Percentiles rank a stretch among this genome's conserved stretches.
phyloP scores from a whole-genome alignment of 2,329 filamentous ascomycete species.

The Fusarium sp. region DNA sequence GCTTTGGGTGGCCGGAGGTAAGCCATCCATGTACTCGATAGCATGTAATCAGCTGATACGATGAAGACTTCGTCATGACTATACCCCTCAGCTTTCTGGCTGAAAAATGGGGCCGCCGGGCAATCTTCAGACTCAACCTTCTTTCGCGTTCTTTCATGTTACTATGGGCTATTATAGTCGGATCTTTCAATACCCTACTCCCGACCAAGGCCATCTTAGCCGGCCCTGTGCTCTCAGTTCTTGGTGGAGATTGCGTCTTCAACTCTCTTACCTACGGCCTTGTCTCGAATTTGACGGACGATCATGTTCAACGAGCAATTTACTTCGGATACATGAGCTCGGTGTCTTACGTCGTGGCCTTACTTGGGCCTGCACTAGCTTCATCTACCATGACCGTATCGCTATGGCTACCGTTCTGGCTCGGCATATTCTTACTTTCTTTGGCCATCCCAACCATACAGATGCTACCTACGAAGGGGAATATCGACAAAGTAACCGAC shows the following conservation, averaged over 20 bases:
- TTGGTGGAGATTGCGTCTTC: slow-evolving; percentile 60
- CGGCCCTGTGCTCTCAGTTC: slow-evolving; percentile 53
- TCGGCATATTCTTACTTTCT: slow-evolving; percentile 25
- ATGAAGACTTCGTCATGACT: slow-evolving; percentile 57
- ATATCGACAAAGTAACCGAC: background rate
- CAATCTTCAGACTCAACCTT: slow-evolving; percentile 55
- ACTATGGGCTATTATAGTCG: slow-evolving; percentile 36
- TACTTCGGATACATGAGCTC: slow-evolving; percentile 62
- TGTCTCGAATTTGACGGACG: slow-evolving; percentile 54
- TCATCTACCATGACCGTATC: slow-evolving; percentile 54
- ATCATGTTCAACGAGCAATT: slow-evolving; percentile 55
- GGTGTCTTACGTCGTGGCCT: slow-evolving; percentile 55
- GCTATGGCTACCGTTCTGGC: slow-evolving; percentile 54
- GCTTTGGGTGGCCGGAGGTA: slow-evolving; percentile 58
- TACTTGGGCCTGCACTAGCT: slow-evolving; percentile 56
- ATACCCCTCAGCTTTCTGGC: slow-evolving; percentile 57
- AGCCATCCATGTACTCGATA: background rate
- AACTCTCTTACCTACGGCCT: slow-evolving; percentile 58
- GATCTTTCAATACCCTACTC: slow-evolving; percentile 25
- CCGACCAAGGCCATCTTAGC: slow-evolving; percentile 46
- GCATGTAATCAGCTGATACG: background rate
- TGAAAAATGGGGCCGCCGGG: slow-evolving; percentile 51
- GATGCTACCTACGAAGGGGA: slow-evolving; percentile 6
- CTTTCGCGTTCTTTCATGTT: slow-evolving; percentile 44
- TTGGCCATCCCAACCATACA: slow-evolving; percentile 27